Evolutionary conservation across 2,329 filamentous ascomycete species (phyloP).

Genomic region (Penicillium oxalicum): DNA sequence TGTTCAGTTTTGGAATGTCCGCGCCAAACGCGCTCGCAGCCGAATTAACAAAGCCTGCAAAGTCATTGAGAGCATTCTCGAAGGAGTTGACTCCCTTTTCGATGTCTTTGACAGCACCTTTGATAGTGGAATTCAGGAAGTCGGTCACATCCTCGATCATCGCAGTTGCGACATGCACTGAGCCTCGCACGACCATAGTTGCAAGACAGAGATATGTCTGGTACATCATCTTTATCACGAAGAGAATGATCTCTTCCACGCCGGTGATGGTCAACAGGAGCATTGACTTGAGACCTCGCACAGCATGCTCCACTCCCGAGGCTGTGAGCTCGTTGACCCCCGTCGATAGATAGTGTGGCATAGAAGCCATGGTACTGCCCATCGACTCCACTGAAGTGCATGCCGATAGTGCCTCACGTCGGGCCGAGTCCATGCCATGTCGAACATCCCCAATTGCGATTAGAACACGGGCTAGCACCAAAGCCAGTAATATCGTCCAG

Average conservation of each 20-base stretch:
- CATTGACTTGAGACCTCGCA: conserved; percentile 72
- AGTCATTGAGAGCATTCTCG: conserved; percentile 49
- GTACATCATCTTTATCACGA: conserved; percentile 86
- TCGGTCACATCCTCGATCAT: conserved; percentile 56
- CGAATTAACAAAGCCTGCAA: conserved; percentile 51
- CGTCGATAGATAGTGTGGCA: conserved; percentile 88
- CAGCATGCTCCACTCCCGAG: conserved; percentile 69
- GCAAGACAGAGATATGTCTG: conserved; percentile 87
- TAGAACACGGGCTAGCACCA: conserved; percentile 76
- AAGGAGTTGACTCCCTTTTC: conserved; percentile 42
- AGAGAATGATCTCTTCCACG: conserved; percentile 81
- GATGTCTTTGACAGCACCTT: conserved; percentile 43
- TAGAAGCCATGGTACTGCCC: conserved; percentile 92
- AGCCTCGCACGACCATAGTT: conserved; percentile 73
- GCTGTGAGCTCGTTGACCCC: conserved; percentile 86
- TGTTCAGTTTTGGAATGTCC: conserved; percentile 54
- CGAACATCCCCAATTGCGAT: conserved; percentile 68
- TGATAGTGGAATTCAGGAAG: conserved; percentile 53
- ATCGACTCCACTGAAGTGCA: conserved; percentile 90
- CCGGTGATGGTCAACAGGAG: conserved; percentile 73
- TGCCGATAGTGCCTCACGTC: conserved; percentile 74
- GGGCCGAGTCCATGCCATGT: conserved; percentile 67
- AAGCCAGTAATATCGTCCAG: conserved; percentile 85
- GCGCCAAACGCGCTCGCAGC: conserved; percentile 47
- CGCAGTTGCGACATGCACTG: conserved; percentile 62